Evolutionary conservation across 257 asterid genomes (phyloP).

Genomic region (Ajuga chamaepitys): DNA sequence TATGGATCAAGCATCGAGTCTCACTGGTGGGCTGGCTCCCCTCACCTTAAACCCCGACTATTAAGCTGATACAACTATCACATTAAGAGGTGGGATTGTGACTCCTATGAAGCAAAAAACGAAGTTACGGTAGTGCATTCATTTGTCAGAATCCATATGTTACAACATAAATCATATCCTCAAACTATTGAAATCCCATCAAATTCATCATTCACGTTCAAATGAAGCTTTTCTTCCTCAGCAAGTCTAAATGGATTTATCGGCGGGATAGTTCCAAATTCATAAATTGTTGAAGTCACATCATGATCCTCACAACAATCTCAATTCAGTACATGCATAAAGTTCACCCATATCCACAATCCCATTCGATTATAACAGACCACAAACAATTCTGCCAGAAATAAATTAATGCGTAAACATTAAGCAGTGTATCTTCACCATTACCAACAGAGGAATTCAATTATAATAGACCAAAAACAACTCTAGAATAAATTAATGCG

Average conservation of each 20-base stretch:
- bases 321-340: background rate
- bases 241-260: background rate
- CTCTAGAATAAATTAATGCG: background rate
- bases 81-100: too few species aligned
- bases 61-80: too few species aligned
- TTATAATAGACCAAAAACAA: background rate
- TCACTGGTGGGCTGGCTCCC: too few species aligned
- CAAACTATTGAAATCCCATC: background rate
- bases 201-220: too few species aligned
- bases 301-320: background rate
- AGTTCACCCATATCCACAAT: background rate
- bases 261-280: background rate
- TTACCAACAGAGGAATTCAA: constrained; percentile 14
- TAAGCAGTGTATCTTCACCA: constrained; percentile 15
- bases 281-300: background rate
- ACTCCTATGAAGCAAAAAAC: too few species aligned
- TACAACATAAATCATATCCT: background rate
- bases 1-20: background rate
- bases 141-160: background rate
- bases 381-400: background rate
- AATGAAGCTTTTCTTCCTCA: too few species aligned
- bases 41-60: too few species aligned
- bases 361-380: background rate
- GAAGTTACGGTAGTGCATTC: too few species aligned
- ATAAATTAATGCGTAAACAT: background rate